Evolutionary conservation across 192 early-diverging fungal species (phyloP), one percentile per base, ranked within the genome.

Genomic region (Spinellus fusiger): DNA sequence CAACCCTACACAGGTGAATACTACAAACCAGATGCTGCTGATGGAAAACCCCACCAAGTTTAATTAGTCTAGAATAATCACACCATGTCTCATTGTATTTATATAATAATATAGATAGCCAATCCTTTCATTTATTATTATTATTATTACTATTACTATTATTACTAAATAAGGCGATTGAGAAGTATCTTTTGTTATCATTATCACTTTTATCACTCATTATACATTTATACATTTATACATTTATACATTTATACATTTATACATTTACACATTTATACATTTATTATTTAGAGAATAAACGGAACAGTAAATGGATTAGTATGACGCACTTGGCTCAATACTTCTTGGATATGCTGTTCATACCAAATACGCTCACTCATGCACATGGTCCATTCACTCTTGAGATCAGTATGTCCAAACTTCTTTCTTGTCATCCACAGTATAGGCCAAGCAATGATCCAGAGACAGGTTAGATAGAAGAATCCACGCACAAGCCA

Each of bases 391-490:
- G 13, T 49, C 61, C 62, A 74, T 22, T 58, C 59, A 16, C 61
- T 64, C 49, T 68, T 73, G 26, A 73, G 40, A 4, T 52, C 35
- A 15, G 51, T 49, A n/a, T 70, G 53, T 0, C 69, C 69, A 52
- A 64, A 70, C 15, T 47, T 47, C 25, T 65, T 64, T 31, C 38
- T 53, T 33, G 49, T 50, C 3, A 70, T 3, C 29, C 38, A 46
- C 15, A 64, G 32, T 15, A 72, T 25, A 4, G 78, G 78, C 9
- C 50, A 56, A 2, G 68, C 67, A 8, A 80, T 66, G n/a, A 80
- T 70, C 68, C 78, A 80, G 5, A 77, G 61, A 38, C 75, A 80
- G 23, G 76, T 78, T 35, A 80, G 50, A 28, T 74, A 62, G n/a
- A 69, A 67, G 1, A 77, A 33, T 15, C 69, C 49, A 18, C 54